Conservation (phyloP, 768 basidiomycete genomes). For the Rhizopogon roseolus region DNA sequence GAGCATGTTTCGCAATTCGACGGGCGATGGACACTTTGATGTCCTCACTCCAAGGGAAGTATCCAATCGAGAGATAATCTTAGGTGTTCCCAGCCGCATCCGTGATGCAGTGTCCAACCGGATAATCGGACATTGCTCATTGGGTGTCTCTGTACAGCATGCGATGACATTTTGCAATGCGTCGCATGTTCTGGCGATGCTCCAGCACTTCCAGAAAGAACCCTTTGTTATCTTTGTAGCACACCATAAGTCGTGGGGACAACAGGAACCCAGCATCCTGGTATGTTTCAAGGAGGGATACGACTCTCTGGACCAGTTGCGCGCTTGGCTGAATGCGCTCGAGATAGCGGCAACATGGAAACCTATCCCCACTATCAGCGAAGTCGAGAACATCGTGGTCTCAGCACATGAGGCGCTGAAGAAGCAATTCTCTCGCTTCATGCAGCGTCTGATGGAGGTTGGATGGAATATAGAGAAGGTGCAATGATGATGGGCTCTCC, state of each 20-base stretch:
- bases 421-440: slow-evolving; percentile 13
- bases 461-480: slow-evolving; percentile 37
- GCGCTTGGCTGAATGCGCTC: slow-evolving; percentile 42
- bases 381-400: slow-evolving; percentile 5
- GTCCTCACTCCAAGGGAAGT: slow-evolving; percentile 32
- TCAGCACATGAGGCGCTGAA: slow-evolving; percentile 10
- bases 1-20: slow-evolving; percentile 20
- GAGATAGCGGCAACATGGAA: slow-evolving; percentile 12
- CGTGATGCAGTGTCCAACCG: slow-evolving; percentile 30
- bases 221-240: slow-evolving; percentile 51
- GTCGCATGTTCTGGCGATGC: slow-evolving; percentile 19
- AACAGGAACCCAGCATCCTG: slow-evolving; percentile 20
- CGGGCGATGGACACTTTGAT: slow-evolving; percentile 8
- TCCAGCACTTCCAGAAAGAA: slow-evolving; percentile 39
- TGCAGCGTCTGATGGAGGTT: slow-evolving; percentile 12
- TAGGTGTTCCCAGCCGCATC: slow-evolving; percentile 35
- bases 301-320: slow-evolving; percentile 42
- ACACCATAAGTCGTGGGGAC: background rate
- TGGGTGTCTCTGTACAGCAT: slow-evolving; percentile 43
- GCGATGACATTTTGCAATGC: slow-evolving; percentile 3
- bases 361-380: background rate
- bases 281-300: slow-evolving; percentile 51
- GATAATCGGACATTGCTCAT: slow-evolving; percentile 41
- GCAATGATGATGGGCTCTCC: slow-evolving; percentile 27
- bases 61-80: slow-evolving; percentile 39